Evolutionary conservation across 352 stramenopile genomes (phyloP).

Genomic region (Globisporangium paroecandrum): DNA sequence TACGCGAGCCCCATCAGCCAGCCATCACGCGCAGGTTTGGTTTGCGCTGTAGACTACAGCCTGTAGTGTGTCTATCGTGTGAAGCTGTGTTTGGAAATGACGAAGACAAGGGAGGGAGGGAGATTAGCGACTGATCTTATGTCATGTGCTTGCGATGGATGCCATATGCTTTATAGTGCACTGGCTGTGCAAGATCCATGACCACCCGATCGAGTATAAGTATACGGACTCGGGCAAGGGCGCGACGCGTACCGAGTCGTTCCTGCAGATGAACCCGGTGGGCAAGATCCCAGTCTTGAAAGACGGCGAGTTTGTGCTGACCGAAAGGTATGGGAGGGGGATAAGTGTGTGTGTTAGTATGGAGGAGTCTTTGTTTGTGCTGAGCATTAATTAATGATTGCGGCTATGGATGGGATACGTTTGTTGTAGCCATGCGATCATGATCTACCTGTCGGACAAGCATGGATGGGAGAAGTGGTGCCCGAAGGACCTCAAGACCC

Average conservation of each 20-base stretch:
- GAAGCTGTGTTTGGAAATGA: background rate
- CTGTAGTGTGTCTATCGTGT: background rate
- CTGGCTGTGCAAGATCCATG: conserved; percentile 71
- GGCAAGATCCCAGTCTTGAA: conserved; percentile 70
- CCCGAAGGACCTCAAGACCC: conserved; percentile 54
- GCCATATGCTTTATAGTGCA: conserved; percentile 28
- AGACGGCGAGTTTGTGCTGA: conserved; percentile 65
- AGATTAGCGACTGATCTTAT: background rate
- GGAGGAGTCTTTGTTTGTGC: background rate
- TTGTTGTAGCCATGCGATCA: conserved; percentile 56
- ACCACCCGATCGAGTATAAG: conserved; percentile 60
- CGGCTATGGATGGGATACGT: background rate
- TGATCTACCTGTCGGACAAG: conserved; percentile 70
- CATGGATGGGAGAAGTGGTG: conserved; percentile 63
- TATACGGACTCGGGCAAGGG: conserved; percentile 50
- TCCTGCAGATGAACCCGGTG: conserved; percentile 54
- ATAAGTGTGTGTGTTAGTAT: background rate
- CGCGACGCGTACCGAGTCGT: conserved; percentile 44
- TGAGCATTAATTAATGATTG: background rate
- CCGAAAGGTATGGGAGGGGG: conserved; percentile 36
- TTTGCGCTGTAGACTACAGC: no score
- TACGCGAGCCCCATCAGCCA: conserved; percentile 64
- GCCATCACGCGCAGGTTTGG: conserved; percentile 47
- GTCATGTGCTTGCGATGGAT: background rate
- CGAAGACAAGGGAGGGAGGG: no score